Base-by-base conservation (phyloP, 495 filamentous ascomycete genomes). In the Chlorociboria aeruginascens region DNA sequence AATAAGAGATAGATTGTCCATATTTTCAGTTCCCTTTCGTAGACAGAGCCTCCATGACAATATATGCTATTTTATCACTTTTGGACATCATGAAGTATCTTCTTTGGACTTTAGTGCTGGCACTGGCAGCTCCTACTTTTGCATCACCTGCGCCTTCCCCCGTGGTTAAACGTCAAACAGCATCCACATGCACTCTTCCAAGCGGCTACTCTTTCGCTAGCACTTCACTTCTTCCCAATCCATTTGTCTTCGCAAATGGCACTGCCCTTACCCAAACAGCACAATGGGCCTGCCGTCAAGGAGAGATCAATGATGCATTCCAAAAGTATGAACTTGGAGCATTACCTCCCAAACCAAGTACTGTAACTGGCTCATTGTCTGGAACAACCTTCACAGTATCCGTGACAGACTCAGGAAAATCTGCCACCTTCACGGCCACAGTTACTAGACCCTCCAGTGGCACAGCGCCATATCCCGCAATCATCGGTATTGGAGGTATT, bases 401-500 rank as follows among this genome's bases (percentile, higher is more conserved):
- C 34, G 64, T 67, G 8, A 57, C 60, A 12, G 62, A 69, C 32
- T 63, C 59, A 32, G 65, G 65, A 43, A 72, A 72, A 58, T 65
- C 68, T n/a, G 68, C 70, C 40, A 64, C 69, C 0, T 72, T 75
- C 54, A 65, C 48, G 44, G 61, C 55, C 10, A 54, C 50, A 32
- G 71, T 78, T 54, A 60, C 40, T 43, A 59, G 61, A 40, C 62
- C 63, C 16, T 38, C 46, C 2, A 17, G 30, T 3, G 49, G 49
- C 6, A 55, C 43, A 10, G 51, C 48, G 11, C 67, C 72, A 6
- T 64, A 63, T 49, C 69, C 70, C 8, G 71, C 70, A 48, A 71
- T 76, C 54, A 67, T 76, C 56, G 60, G 54, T 53, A 66, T 64
- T 51, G 72, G 69, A 37, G 68, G 63, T 20, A 55, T 61, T 30